Evolutionary conservation across 2,329 filamentous ascomycete species (phyloP).

Genomic region (Fusarium sp.): DNA sequence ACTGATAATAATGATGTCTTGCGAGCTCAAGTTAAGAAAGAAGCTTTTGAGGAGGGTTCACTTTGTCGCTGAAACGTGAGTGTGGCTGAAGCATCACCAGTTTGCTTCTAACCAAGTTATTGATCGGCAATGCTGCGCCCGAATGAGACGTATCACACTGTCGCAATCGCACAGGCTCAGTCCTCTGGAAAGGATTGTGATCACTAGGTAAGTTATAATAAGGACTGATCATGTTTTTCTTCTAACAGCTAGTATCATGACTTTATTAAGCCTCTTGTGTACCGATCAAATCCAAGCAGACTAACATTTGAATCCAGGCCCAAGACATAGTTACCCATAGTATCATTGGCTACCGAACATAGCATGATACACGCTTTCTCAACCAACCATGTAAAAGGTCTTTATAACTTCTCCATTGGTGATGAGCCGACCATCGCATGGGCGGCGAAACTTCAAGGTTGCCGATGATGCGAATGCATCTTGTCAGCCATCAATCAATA

Average conservation of each 20-base stretch:
- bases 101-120: neutral
- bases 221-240: neutral
- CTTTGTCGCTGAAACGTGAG: neutral
- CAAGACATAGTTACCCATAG: neutral
- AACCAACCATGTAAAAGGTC: neutral
- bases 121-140: slow-evolving; percentile 31
- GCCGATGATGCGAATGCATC: slow-evolving; percentile 3
- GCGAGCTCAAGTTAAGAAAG: neutral
- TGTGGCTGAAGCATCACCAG: slow-evolving; percentile 28
- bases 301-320: neutral
- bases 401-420: neutral
- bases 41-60: neutral
- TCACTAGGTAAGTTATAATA: neutral
- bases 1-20: neutral
- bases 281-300: neutral
- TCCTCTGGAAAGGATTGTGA: neutral
- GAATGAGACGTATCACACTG: slow-evolving; percentile 19
- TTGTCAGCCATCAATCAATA: neutral
- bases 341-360: neutral
- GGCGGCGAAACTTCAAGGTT: slow-evolving; percentile 10
- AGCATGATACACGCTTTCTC: neutral
- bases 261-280: neutral
- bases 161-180: slow-evolving; percentile 14
- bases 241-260: neutral
- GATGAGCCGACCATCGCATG: neutral